A percentile compares a stretch with the other conserved stretches of the same genome.
phyloP scores from a whole-genome alignment of 495 filamentous ascomycete genomes.

The Daldinia caldariorum region DNA sequence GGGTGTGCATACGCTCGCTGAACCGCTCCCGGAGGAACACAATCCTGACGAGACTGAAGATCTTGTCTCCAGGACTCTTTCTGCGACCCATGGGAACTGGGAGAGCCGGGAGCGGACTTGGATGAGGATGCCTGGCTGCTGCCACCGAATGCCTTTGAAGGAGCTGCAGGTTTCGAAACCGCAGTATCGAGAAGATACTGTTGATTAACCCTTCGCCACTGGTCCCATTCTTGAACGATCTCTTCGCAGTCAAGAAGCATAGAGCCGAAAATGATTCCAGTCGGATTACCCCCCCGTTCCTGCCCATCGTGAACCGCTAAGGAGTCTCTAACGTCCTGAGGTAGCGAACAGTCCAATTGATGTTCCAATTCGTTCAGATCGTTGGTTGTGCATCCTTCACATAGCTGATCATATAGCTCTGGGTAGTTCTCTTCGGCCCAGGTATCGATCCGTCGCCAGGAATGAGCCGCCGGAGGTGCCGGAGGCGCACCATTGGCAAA shows the following conservation, averaged over 20 bases:
- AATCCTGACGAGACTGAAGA: constrained; percentile 84
- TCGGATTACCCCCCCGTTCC: constrained; percentile 89
- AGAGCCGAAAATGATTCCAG: constrained; percentile 88
- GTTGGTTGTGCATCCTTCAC: constrained; percentile 89
- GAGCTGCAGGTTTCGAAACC: constrained; percentile 65
- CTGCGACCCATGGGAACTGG: constrained; percentile 69
- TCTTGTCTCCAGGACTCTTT: constrained; percentile 79
- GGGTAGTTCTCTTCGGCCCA: constrained; percentile 97
- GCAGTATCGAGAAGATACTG: constrained; percentile 76
- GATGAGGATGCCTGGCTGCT: constrained; percentile 61
- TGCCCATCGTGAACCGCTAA: constrained; percentile 92
- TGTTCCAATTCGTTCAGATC: constrained; percentile 98
- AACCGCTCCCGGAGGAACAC: constrained; percentile 83
- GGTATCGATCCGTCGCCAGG: constrained; percentile 90
- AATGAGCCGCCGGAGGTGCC: constrained; percentile 84
- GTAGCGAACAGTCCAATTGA: constrained; percentile 92
- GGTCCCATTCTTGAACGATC: constrained; percentile 96
- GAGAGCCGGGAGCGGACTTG: constrained; percentile 54
- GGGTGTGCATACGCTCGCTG: constrained; percentile 95
- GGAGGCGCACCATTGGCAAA: constrained; percentile 93
- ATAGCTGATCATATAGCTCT: constrained; percentile 91
- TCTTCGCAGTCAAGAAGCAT: constrained; percentile 99
- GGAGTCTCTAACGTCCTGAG: constrained; percentile 93
- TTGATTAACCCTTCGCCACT: constrained; percentile 92
- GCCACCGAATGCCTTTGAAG: constrained; percentile 74